A percentile compares a stretch with the other conserved stretches of the same genome.
Conservation (phyloP, 257 asterid genomes). For the Plantago elongata region DNA sequence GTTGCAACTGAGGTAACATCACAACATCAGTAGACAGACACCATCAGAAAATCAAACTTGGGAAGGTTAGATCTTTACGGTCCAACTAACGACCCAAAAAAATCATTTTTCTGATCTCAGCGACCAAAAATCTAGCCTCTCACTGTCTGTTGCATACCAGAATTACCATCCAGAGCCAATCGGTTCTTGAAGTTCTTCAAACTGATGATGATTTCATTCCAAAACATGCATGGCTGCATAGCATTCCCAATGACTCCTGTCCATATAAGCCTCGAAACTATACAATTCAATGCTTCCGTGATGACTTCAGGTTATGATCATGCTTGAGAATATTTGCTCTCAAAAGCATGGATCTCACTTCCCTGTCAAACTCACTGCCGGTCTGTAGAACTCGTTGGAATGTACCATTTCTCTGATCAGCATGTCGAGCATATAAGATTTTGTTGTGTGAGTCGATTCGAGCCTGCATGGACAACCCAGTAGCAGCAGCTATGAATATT, state of each 20-base stretch:
- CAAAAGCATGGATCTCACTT: slow-evolving; percentile 77
- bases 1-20: too few relatives aligned
- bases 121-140: too few relatives aligned
- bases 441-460: slow-evolving; percentile 94
- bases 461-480: slow-evolving; percentile 49
- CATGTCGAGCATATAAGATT: slow-evolving; percentile 90
- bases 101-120: too few relatives aligned
- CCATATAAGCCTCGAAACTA: not conserved
- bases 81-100: too few relatives aligned
- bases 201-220: not conserved
- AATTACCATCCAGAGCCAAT: too few relatives aligned
- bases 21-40: too few relatives aligned
- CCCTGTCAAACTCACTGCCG: slow-evolving; percentile 72
- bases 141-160: too few relatives aligned
- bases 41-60: too few relatives aligned
- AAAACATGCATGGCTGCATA: slow-evolving; percentile 1
- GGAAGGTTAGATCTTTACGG: too few relatives aligned
- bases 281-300: slow-evolving; percentile 46
- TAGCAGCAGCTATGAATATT: not conserved
- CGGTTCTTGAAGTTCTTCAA: too few relatives aligned
- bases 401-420: slow-evolving; percentile 91
- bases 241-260: not conserved
- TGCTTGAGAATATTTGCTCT: slow-evolving; percentile 87
- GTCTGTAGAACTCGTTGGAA: slow-evolving; percentile 86
- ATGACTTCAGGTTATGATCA: slow-evolving; percentile 42